A percentile compares a stretch with the other conserved stretches of the same genome.
These are phyloP conservation scores for Irpex sp. DNA, from an alignment of 1,284 basidiomycete genomes.

Conservation along the genomic window DNA sequence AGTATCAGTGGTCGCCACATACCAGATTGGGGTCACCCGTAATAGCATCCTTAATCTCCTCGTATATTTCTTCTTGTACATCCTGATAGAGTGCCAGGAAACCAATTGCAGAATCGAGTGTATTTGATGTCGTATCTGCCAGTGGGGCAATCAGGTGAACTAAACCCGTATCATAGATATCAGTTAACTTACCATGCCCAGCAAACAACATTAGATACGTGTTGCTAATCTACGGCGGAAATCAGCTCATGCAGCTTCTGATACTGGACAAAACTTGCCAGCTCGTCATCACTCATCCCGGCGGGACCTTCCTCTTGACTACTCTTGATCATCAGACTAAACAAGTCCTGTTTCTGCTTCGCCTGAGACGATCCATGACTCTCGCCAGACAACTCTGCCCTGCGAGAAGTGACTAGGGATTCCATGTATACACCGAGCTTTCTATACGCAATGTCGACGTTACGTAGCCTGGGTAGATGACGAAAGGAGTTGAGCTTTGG, in stretches of 20 bases:
- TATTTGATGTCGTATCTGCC: conserved; percentile 34
- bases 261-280: neutral
- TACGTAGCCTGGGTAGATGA: conserved; percentile 1
- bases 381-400: neutral
- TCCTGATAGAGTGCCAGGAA: conserved; percentile 36
- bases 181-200: conserved; percentile 12
- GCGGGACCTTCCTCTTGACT: conserved; percentile 12
- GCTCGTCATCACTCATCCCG: conserved; percentile 11
- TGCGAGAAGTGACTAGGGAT: neutral
- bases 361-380: neutral
- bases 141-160: neutral
- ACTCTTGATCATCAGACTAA: conserved; percentile 10
- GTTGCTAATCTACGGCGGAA: conserved; percentile 12
- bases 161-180: neutral
- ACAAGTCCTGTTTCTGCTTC: conserved; percentile 6
- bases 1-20: neutral
- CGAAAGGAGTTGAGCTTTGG: no score
- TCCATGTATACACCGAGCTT: conserved; percentile 2
- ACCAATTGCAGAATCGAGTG: conserved; percentile 30
- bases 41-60: conserved; percentile 24
- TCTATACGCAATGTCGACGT: neutral
- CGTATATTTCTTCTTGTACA: conserved; percentile 33
- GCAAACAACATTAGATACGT: conserved; percentile 15
- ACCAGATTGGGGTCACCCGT: conserved; percentile 1
- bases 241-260: neutral